Evolutionary conservation across 108 stramenopile genomes (phyloP).

Genomic region (Skeletonema marinoi): DNA sequence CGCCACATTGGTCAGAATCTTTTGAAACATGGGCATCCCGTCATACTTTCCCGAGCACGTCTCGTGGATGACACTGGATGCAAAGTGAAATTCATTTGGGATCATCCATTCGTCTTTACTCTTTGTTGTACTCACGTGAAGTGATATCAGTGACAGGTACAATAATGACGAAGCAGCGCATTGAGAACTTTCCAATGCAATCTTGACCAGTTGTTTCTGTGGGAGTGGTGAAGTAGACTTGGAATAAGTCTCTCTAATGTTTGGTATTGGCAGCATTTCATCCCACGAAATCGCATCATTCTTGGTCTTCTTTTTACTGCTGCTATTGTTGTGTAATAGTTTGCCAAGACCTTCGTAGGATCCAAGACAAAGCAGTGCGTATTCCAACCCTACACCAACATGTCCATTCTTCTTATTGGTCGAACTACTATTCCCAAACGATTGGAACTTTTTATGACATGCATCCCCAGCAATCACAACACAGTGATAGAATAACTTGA

Average conservation of each 20-base stretch:
- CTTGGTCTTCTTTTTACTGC: not conserved
- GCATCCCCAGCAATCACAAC: constrained; percentile 29
- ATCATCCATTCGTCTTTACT: constrained; percentile 1
- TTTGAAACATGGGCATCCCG: constrained; percentile 19
- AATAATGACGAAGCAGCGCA: constrained; percentile 29
- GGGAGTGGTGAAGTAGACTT: constrained; percentile 9
- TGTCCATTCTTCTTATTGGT: not conserved
- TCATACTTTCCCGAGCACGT: constrained; percentile 14
- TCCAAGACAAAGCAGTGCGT: constrained; percentile 31
- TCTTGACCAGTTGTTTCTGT: constrained; percentile 28
- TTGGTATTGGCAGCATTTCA: constrained; percentile 14
- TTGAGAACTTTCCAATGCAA: constrained; percentile 27
- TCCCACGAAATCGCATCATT: constrained; percentile 18
- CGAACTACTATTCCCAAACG: not conserved
- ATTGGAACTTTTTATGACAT: constrained; percentile 17
- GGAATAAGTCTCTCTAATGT: not conserved
- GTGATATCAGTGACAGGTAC: constrained; percentile 18
- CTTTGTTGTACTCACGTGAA: not conserved
- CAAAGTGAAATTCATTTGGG: constrained; percentile 37
- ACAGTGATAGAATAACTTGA: constrained; percentile 39
- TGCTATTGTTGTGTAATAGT: not conserved
- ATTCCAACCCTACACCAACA: constrained; percentile 8
- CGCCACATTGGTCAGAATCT: constrained; percentile 17
- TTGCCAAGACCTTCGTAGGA: constrained; percentile 30
- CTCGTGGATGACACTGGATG: constrained; percentile 10